Percentiles rank a stretch among this genome's conserved stretches.
Evolutionary conservation across 371 early-diverging fungal species (phyloP).

Genomic region (Apophysomyces elegans): DNA sequence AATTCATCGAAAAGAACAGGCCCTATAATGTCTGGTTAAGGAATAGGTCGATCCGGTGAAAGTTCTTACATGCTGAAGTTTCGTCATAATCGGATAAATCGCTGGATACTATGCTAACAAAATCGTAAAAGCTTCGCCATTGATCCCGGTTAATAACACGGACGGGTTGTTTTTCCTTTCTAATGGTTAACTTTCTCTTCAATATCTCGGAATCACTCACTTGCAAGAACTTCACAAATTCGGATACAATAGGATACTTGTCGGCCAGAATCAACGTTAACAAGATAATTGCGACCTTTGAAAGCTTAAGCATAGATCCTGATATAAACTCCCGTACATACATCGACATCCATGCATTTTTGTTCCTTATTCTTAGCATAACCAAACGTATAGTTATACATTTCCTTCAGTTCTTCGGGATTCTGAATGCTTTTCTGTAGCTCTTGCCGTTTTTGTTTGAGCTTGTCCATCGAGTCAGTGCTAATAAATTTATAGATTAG

Average conservation of each 20-base stretch:
- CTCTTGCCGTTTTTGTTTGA: conserved; percentile 43
- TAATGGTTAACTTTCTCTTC: conserved; percentile 61
- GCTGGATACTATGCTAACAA: conserved; percentile 51
- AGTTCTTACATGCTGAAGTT: conserved; percentile 67
- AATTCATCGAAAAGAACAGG: conserved; percentile 72
- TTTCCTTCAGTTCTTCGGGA: conserved; percentile 57
- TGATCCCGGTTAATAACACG: conserved; percentile 77
- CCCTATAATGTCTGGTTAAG: conserved; percentile 38
- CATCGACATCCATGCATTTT: conserved; percentile 71
- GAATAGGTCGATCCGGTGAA: neutral
- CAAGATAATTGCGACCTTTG: conserved; percentile 59
- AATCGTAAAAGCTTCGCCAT: conserved; percentile 76
- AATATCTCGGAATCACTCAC: conserved; percentile 33
- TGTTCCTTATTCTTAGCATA: conserved; percentile 73
- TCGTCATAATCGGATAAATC: conserved; percentile 69
- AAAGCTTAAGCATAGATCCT: neutral
- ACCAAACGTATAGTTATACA: conserved; percentile 71
- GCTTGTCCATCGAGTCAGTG: conserved; percentile 57
- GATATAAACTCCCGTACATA: conserved; percentile 20
- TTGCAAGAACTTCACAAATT: conserved; percentile 59
- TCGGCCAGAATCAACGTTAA: conserved; percentile 58
- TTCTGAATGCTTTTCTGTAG: conserved; percentile 51
- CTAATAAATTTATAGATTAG: conserved; percentile 27
- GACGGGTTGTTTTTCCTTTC: conserved; percentile 64
- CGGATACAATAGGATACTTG: conserved; percentile 48